Evolutionary conservation across 306 rosid genomes (phyloP), one percentile per base, ranked within the genome.

Genomic region (Hippophae gyantsensis): DNA sequence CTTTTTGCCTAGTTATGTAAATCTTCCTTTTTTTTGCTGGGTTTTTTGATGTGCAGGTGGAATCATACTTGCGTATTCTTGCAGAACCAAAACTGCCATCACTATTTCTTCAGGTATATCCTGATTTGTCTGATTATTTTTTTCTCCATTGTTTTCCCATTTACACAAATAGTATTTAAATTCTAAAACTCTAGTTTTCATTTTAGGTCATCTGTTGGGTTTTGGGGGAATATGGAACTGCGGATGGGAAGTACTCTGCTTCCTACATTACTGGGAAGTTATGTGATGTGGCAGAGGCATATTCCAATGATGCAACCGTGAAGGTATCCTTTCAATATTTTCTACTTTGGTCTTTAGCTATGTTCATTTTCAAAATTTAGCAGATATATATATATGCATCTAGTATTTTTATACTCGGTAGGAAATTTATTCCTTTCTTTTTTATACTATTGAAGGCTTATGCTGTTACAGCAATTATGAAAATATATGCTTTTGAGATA

Each of bases 141-240:
- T 57, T 5, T 50, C 57, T 32, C 38, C 38, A 32, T 32, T 25
- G 6, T 45, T 58, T 43, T 43, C 47, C 65, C 42, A 25, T 43
- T 51, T 32, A 4, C 38, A 2, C 5, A 32, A 2, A 32, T 43
- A 3, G 54, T 61, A 53, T 49, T 61, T 55, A 63, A 50, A 75
- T 53, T 80, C 62, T 32, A 61, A 73, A 73, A 48, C 38, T 52
- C 58, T 73, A 18, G 23, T 18, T 58, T 59, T 79, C 72, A 73
- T 85, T 71, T 56, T 84, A 92, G 98, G 95, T 92, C 72, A 92
- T 92, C 63, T 92, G 98, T 69, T 92, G 98, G 98, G 96, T 92
- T 78, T 66, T 92, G 59, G 98, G 98, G 64, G 98, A 92, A 72
- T 92, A 87, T 72, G 98, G 96, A 73, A 85, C 88, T 50, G 83